phyloP scores from a whole-genome alignment of 2,329 filamentous ascomycete species.

The Fusarium sacchari region DNA sequence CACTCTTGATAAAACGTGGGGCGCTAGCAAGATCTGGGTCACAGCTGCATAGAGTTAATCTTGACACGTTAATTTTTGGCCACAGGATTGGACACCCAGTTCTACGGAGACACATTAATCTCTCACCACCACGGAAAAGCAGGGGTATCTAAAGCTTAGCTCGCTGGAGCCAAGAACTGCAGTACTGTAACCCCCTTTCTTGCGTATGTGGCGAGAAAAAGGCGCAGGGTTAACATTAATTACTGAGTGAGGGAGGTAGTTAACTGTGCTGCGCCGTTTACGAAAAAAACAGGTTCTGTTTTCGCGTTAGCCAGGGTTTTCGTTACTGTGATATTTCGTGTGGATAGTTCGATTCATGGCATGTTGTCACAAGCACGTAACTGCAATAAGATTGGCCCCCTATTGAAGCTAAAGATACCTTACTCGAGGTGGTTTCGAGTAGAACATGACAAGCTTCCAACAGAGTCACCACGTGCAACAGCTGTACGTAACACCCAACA shows the following conservation, averaged over 20 bases:
- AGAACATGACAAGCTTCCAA: background rate
- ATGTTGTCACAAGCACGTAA: background rate
- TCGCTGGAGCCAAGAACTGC: background rate
- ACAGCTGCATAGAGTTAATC: constrained; percentile 19
- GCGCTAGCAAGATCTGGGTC: constrained; percentile 5
- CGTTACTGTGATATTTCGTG: background rate
- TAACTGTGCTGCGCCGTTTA: background rate
- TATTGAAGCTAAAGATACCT: background rate
- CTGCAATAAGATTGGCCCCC: background rate
- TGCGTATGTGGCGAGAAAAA: background rate
- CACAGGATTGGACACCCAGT: constrained; percentile 2
- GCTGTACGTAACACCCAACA: background rate
- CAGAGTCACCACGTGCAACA: background rate
- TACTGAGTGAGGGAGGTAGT: background rate
- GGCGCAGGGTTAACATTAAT: background rate
- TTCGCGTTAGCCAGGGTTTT: background rate
- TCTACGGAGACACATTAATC: background rate
- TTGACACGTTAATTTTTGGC: constrained; percentile 18
- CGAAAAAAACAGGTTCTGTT: background rate
- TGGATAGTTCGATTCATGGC: constrained; percentile 13
- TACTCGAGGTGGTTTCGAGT: background rate
- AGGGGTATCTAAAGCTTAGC: constrained; percentile 19
- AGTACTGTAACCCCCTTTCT: background rate
- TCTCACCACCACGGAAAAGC: background rate
- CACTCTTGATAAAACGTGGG: constrained; percentile 3